phyloP scores from a whole-genome alignment of 768 basidiomycete species.

The Amanita muscaria region DNA sequence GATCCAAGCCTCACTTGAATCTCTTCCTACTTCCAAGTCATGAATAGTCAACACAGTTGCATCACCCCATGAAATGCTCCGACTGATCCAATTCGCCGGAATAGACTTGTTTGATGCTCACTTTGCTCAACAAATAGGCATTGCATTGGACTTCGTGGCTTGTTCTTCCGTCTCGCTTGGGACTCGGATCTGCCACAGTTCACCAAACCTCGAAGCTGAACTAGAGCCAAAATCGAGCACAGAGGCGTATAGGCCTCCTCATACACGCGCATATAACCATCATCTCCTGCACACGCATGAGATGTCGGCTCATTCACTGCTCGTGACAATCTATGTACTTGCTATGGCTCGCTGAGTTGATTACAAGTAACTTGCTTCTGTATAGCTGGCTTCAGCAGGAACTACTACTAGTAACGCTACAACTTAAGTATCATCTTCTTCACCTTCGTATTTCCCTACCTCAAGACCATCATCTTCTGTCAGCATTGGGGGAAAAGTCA shows the following conservation, averaged over 20 bases:
- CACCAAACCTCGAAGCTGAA: slow-evolving; percentile 24
- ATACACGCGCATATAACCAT: slow-evolving; percentile 63
- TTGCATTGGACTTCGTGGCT: slow-evolving; percentile 69
- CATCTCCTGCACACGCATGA: slow-evolving; percentile 85
- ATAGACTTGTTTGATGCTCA: slow-evolving; percentile 68
- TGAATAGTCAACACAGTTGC: slow-evolving; percentile 48
- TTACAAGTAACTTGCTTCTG: no score
- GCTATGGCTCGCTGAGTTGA: no score
- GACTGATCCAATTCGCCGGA: slow-evolving; percentile 53
- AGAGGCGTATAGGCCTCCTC: slow-evolving; percentile 21
- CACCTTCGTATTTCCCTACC: no score
- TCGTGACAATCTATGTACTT: no score
- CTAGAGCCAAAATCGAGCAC: background rate
- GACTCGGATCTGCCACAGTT: slow-evolving; percentile 35
- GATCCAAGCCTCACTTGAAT: slow-evolving; percentile 48
- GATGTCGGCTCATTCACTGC: slow-evolving; percentile 75
- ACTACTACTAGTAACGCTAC: no score
- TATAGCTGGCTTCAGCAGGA: no score
- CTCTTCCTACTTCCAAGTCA: slow-evolving; percentile 46
- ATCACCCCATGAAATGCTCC: slow-evolving; percentile 72
- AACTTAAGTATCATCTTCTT: no score
- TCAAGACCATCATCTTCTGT: no score
- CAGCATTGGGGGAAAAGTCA: no score
- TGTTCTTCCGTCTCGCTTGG: slow-evolving; percentile 40
- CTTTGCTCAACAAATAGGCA: slow-evolving; percentile 64